Percentiles rank a stretch among this genome's conserved stretches.
phyloP scores from a whole-genome alignment of 2,329 filamentous ascomycete genomes.

The Lecanosticta acicola region DNA sequence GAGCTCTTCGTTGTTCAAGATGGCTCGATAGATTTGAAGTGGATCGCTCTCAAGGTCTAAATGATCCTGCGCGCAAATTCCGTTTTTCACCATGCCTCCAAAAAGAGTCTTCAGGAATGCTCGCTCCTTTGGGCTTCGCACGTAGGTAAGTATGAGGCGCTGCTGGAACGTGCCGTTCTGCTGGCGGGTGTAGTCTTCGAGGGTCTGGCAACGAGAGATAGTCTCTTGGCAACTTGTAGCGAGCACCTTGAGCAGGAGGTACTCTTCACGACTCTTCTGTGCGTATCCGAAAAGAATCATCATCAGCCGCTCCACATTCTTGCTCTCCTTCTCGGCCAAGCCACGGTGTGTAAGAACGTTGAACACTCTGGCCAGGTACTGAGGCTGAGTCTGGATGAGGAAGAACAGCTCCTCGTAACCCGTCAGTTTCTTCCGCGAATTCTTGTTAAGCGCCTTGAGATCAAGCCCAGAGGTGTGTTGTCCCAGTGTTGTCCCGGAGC shows the following conservation, averaged over 20 bases:
- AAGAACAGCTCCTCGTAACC: conserved; percentile 98
- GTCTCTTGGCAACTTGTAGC: conserved; percentile 79
- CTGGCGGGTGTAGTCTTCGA: conserved; percentile 75
- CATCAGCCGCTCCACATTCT: conserved; percentile 84
- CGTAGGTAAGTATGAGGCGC: conserved; percentile 79
- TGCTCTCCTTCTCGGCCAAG: conserved; percentile 84
- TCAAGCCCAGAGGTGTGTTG: conserved; percentile 74
- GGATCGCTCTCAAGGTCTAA: conserved; percentile 95
- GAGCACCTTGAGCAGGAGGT: conserved; percentile 88
- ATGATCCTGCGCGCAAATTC: conserved; percentile 85
- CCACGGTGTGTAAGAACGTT: conserved; percentile 75
- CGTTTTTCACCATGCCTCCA: conserved; percentile 78
- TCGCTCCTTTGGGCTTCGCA: conserved; percentile 82
- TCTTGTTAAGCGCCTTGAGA: conserved; percentile 94
- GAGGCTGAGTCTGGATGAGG: conserved; percentile 89
- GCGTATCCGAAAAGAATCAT: conserved; percentile 97
- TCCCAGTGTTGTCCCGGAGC: conserved; percentile 27
- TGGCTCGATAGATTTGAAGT: conserved; percentile 90
- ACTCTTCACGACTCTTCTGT: conserved; percentile 93
- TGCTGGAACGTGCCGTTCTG: conserved; percentile 85
- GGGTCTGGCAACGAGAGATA: conserved; percentile 62
- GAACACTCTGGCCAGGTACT: conserved; percentile 88
- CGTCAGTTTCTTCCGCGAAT: conserved; percentile 88
- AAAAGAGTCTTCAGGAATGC: conserved; percentile 87
- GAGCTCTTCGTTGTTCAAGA: conserved; percentile 95